A percentile compares a stretch with the other conserved stretches of the same genome.
phyloP scores from a whole-genome alignment of 129 eudicot genomes.

The Helichrysum umbraculigerum region DNA sequence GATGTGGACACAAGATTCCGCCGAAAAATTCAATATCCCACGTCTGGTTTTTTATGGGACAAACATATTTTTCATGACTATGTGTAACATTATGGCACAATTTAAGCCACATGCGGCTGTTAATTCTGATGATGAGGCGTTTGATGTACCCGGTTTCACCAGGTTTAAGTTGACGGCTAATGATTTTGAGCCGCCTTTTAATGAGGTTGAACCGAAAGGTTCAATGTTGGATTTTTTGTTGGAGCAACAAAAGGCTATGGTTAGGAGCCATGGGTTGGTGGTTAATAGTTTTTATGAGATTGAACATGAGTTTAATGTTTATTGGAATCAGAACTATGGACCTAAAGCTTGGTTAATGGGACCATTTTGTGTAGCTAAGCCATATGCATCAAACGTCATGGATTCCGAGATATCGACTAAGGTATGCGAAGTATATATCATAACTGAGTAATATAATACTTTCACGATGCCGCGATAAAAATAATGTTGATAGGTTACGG shows the following conservation, averaged over 20 bases:
- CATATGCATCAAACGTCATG: neutral
- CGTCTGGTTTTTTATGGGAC: constrained; percentile 49
- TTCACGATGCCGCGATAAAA: too few relatives aligned
- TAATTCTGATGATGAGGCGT: constrained; percentile 33
- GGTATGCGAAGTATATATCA: too few relatives aligned
- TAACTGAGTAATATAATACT: too few relatives aligned
- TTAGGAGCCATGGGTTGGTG: constrained; percentile 47
- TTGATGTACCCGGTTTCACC: constrained; percentile 39
- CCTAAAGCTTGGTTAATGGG: constrained; percentile 54
- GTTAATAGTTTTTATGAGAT: constrained; percentile 62
- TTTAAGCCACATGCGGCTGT: constrained; percentile 38
- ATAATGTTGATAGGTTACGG: too few relatives aligned
- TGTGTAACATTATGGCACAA: constrained; percentile 30
- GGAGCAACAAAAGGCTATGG: constrained; percentile 24
- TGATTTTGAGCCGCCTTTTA: constrained; percentile 46
- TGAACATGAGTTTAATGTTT: constrained; percentile 42
- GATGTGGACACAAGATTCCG: constrained; percentile 60
- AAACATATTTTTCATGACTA: constrained; percentile 39
- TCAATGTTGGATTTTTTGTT: constrained; percentile 23
- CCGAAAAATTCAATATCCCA: constrained; percentile 43
- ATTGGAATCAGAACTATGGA: constrained; percentile 36
- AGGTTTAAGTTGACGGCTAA: constrained; percentile 41
- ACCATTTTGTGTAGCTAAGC: constrained; percentile 50
- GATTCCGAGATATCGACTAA: too few relatives aligned
- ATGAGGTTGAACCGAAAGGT: constrained; percentile 35